Conservation (phyloP, 1,284 basidiomycete species). For the Pseudozyma tsukubaensis region DNA sequence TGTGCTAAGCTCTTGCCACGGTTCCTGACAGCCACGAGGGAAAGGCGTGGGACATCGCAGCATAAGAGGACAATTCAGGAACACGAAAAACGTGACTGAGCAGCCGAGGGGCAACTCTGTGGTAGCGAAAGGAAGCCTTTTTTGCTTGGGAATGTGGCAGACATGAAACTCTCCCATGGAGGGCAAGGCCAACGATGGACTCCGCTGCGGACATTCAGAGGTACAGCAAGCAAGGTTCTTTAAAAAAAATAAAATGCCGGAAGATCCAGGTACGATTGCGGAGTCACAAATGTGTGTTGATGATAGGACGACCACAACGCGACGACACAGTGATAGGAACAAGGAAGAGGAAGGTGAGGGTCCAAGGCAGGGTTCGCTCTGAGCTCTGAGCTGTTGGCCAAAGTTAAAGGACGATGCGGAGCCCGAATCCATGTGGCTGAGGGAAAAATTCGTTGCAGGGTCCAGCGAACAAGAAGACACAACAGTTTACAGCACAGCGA, state of each 20-base stretch:
- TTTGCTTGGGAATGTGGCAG: too few relatives aligned
- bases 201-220: too few relatives aligned
- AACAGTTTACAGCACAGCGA: neutral
- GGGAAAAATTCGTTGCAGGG: neutral
- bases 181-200: too few relatives aligned
- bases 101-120: too few relatives aligned
- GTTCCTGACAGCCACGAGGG: too few relatives aligned
- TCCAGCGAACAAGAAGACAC: neutral
- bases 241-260: neutral
- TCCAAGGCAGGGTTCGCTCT: constrained; percentile 3
- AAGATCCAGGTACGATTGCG: neutral
- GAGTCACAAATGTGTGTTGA: neutral
- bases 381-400: neutral
- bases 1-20: too few relatives aligned
- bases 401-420: constrained; percentile 3
- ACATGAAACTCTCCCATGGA: too few relatives aligned
- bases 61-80: too few relatives aligned
- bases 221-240: constrained; percentile 1
- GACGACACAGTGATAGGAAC: neutral
- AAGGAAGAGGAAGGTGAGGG: neutral
- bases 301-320: neutral
- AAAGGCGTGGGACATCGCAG: too few relatives aligned
- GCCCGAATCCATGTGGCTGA: constrained; percentile 11
- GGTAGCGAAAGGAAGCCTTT: too few relatives aligned
- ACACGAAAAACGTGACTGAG: too few relatives aligned